Percentiles rank a stretch among this genome's conserved stretches.
These are phyloP conservation scores for Amylostereum areolatum DNA, from an alignment of 1,284 basidiomycete species.

Conservation along the genomic window DNA sequence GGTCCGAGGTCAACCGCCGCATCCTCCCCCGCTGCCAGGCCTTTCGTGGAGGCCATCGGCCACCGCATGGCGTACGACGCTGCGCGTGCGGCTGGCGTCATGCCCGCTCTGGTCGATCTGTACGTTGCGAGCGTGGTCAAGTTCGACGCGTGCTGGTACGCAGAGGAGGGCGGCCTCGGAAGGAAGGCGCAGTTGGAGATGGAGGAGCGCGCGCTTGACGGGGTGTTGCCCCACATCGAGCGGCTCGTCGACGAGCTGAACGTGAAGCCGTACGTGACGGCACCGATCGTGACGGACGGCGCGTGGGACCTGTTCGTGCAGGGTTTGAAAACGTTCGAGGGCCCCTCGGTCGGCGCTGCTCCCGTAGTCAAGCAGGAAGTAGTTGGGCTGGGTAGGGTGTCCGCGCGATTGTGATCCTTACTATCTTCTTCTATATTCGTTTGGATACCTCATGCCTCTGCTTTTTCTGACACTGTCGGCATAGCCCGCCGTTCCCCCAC, in stretches of 20 bases:
- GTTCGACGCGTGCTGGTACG: constrained; percentile 21
- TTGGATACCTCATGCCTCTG: too few relatives aligned
- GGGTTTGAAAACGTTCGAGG: too few relatives aligned
- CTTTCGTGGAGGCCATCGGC: constrained; percentile 22
- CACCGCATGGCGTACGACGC: constrained; percentile 27
- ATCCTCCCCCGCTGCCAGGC: constrained; percentile 21
- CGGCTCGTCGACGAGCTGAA: background rate
- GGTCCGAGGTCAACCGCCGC: constrained; percentile 11
- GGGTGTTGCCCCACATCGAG: background rate
- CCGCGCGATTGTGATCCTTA: too few relatives aligned
- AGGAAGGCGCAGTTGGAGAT: background rate
- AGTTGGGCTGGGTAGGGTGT: too few relatives aligned
- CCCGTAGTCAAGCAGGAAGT: too few relatives aligned
- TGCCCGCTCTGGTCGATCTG: constrained; percentile 14
- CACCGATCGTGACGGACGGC: background rate
- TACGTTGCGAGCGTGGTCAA: constrained; percentile 18
- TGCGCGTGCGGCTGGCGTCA: constrained; percentile 17
- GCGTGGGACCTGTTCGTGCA: too few relatives aligned
- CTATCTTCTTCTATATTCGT: too few relatives aligned
- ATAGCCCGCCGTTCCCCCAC: too few relatives aligned
- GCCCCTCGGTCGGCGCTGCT: too few relatives aligned
- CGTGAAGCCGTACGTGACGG: background rate
- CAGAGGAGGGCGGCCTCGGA: constrained; percentile 12
- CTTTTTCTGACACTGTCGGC: too few relatives aligned
- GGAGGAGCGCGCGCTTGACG: background rate